These are phyloP conservation scores for Fragaria iinumae DNA, from an alignment of 306 rosid species.

Conservation along the genomic window DNA sequence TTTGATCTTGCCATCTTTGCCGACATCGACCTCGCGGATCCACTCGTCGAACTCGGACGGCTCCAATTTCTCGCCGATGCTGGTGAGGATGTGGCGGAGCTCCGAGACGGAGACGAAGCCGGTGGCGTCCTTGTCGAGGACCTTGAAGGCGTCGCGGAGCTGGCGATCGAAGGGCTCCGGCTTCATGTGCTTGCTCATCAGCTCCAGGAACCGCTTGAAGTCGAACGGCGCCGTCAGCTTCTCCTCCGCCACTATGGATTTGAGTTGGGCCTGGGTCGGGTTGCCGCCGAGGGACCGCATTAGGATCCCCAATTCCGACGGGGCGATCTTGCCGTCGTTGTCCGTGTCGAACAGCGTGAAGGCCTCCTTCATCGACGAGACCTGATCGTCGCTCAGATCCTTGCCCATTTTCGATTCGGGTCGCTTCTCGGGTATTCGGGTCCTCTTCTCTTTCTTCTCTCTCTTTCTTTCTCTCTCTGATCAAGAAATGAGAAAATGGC, in stretches of 20 bases:
- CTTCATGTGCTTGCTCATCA: constrained; percentile 93
- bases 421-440: constrained; percentile 20
- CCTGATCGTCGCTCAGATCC: constrained; percentile 91
- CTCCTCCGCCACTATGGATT: constrained; percentile 75
- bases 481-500: not conserved
- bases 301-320: constrained; percentile 95
- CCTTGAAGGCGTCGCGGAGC: constrained; percentile 93
- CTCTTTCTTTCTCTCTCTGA: not conserved
- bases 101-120: constrained; percentile 81
- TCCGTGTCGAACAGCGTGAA: constrained; percentile 90
- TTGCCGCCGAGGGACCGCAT: constrained; percentile 97
- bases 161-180: constrained; percentile 97
- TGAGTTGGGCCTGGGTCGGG: constrained; percentile 97
- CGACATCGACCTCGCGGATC: constrained; percentile 95
- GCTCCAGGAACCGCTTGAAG: constrained; percentile 75
- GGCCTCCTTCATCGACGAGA: constrained; percentile 91
- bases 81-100: constrained; percentile 92
- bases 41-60: constrained; percentile 96
- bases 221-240: constrained; percentile 79
- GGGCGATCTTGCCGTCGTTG: constrained; percentile 87
- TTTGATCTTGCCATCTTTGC: constrained; percentile 86
- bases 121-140: constrained; percentile 80
- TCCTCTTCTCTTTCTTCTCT: constrained; percentile 6
- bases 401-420: constrained; percentile 51
- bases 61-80: constrained; percentile 95